Evolutionary conservation across 225 moss, liverwort and hornwort species (phyloP), one percentile per base, ranked within the genome.

Genomic region (Bryoerythrophyllum caledonicum): DNA sequence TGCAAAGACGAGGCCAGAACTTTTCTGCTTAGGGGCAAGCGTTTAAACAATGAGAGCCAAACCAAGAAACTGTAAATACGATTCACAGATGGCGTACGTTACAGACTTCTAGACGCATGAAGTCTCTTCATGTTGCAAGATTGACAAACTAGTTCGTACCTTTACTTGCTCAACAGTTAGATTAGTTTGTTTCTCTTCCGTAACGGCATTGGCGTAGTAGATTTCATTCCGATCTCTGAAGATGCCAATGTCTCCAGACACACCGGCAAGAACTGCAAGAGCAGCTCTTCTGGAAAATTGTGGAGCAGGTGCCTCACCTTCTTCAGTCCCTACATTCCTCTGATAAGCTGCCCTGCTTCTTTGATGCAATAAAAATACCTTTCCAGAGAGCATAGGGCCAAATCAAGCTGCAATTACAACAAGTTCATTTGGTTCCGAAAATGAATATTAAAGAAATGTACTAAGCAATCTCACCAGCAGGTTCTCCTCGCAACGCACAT

Each of bases 81-180:
- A 23, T 28, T 65, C 20, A 60, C 72, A 71, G 26, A 58, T 35
- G 25, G 35, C 16, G 24, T 24, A 20, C 48, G 16, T 14, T 49
- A 51, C 16, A 52, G 14, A 15, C 13, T 21, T 8, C 53, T 25
- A 57, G 25, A 13, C n/a, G 23, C 23, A 21, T n/a, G n/a, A n/a
- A n/a, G n/a, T n/a, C n/a, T n/a, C n/a, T n/a, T n/a, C n/a, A n/a
- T 32, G 30, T 41, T 81, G 60, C 24, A 66, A 55, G 53, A 12
- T n/a, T 35, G 28, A n/a, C 5, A 30, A 37, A 55, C 12, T 48
- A 53, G 23, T 34, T 61, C 10, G 14, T 74, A 94, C 94, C 92
- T 90, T 91, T 48, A 94, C 80, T 79, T 92, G 79, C 82, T 94
- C 88, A 62, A 92, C 82, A 25, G 76, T 67, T 40, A 90, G 63